phyloP scores from a whole-genome alignment of 768 basidiomycete species.

The Grammothele lineata region DNA sequence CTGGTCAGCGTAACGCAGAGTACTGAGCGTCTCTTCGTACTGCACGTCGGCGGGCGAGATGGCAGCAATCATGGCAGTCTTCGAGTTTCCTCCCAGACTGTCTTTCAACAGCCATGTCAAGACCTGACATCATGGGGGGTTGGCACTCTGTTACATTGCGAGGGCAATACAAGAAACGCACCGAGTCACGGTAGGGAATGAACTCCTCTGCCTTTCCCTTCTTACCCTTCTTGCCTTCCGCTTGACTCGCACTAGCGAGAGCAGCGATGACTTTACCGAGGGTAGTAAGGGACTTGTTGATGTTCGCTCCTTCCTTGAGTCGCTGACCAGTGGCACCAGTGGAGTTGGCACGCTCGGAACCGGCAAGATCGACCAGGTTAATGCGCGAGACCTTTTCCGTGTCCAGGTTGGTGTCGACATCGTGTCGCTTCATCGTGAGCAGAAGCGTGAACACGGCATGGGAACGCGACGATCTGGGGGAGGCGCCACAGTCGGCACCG shows the following conservation, averaged over 20 bases:
- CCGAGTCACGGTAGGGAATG: constrained; percentile 96
- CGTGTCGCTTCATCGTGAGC: constrained; percentile 88
- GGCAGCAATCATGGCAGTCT: constrained; percentile 99
- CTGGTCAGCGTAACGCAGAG: constrained; percentile 95
- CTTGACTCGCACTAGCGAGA: constrained; percentile 63
- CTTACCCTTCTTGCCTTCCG: constrained; percentile 58
- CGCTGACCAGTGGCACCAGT: constrained; percentile 96
- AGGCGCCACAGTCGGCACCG: constrained; percentile 1
- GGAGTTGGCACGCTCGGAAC: constrained; percentile 94
- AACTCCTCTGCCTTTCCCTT: constrained; percentile 90
- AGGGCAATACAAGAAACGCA: constrained; percentile 33
- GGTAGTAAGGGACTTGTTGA: constrained; percentile 97
- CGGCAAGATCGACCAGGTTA: constrained; percentile 93
- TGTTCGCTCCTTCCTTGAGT: constrained; percentile 96
- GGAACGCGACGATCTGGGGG: constrained; percentile 80
- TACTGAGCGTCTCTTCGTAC: constrained; percentile 96
- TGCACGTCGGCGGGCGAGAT: constrained; percentile 87
- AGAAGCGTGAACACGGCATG: constrained; percentile 98
- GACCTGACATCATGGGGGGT: constrained; percentile 46
- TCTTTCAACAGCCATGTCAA: constrained; percentile 98
- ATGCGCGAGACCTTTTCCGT: constrained; percentile 99
- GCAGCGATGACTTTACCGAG: constrained; percentile 96
- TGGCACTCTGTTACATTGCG: background rate
- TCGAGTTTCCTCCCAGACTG: constrained; percentile 93
- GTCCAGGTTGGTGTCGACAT: constrained; percentile 78